Percentiles rank a stretch among this genome's conserved stretches.
These are phyloP conservation scores for Beauveria medogensis DNA, from an alignment of 2,329 filamentous ascomycete genomes.

Conservation along the genomic window DNA sequence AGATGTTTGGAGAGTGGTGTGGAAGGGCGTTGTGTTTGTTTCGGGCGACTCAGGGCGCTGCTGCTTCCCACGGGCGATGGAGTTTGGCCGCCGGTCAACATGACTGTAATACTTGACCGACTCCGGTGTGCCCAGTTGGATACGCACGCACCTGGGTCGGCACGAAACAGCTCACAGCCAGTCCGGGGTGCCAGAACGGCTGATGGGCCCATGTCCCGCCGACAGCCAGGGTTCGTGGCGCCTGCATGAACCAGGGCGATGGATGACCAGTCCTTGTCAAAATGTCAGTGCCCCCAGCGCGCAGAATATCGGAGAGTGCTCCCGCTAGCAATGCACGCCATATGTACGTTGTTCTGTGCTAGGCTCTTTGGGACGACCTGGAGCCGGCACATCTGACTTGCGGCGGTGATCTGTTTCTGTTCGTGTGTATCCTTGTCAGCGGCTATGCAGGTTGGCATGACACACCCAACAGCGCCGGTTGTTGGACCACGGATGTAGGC, in stretches of 20 bases:
- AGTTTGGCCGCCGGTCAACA: not conserved
- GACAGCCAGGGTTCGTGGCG: constrained; percentile 10
- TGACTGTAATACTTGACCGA: not conserved
- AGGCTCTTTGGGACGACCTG: constrained; percentile 8
- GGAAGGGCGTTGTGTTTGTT: not conserved
- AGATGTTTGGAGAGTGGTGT: not conserved
- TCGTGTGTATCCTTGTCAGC: constrained; percentile 7
- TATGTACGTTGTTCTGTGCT: constrained; percentile 7
- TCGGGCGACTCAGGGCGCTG: not conserved
- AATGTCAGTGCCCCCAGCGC: not conserved
- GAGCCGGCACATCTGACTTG: constrained; percentile 10
- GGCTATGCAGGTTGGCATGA: constrained; percentile 1
- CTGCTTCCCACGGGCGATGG: not conserved
- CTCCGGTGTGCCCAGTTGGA: not conserved
- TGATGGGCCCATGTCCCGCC: constrained; percentile 6
- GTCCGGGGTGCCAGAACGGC: constrained; percentile 9
- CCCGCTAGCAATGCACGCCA: constrained; percentile 10
- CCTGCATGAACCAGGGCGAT: constrained; percentile 12
- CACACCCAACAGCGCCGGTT: not conserved
- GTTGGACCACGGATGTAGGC: not conserved
- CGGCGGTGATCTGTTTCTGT: constrained; percentile 9
- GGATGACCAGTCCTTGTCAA: not conserved
- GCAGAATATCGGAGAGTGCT: not conserved
- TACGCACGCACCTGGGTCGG: not conserved
- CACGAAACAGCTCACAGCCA: not conserved